These are phyloP conservation scores for Pythium aristosporum DNA, from an alignment of 352 stramenopile species.

Conservation along the genomic window DNA sequence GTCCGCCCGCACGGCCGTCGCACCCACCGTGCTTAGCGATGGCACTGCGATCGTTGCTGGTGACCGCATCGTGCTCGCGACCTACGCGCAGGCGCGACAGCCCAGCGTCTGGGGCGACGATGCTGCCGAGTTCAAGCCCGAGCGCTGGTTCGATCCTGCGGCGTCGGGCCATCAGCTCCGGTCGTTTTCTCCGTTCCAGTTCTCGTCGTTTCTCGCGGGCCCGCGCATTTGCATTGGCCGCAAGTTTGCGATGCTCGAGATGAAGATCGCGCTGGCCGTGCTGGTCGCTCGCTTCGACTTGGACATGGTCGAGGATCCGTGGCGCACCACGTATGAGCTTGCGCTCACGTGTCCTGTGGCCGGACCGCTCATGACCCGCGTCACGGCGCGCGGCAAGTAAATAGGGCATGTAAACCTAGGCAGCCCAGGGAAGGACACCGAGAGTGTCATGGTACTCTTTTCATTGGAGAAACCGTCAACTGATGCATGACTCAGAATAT, in stretches of 20 bases:
- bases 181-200: conserved; percentile 28
- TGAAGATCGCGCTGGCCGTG: conserved; percentile 54
- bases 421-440: background rate
- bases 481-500: no score
- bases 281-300: conserved; percentile 52
- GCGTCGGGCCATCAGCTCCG: no score
- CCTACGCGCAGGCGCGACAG: conserved; percentile 25
- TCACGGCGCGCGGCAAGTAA: background rate
- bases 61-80: conserved; percentile 29
- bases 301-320: conserved; percentile 42
- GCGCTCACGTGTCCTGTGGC: conserved; percentile 44
- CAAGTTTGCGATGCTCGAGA: conserved; percentile 56
- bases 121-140: background rate
- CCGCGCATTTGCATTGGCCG: conserved; percentile 59
- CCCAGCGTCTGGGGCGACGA: background rate
- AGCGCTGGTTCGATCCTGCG: background rate
- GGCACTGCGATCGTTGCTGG: conserved; percentile 40
- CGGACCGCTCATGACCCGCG: conserved; percentile 26
- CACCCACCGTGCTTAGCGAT: conserved; percentile 40
- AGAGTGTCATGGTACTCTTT: no score
- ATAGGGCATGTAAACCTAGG: background rate
- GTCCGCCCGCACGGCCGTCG: conserved; percentile 46
- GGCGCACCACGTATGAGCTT: conserved; percentile 48
- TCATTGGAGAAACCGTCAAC: no score
- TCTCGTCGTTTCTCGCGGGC: conserved; percentile 45